Percentiles rank a stretch among this genome's conserved stretches.
These are phyloP conservation scores for Cantharellus cinnabarinus DNA, from an alignment of 768 basidiomycete genomes.

Conservation along the genomic window DNA sequence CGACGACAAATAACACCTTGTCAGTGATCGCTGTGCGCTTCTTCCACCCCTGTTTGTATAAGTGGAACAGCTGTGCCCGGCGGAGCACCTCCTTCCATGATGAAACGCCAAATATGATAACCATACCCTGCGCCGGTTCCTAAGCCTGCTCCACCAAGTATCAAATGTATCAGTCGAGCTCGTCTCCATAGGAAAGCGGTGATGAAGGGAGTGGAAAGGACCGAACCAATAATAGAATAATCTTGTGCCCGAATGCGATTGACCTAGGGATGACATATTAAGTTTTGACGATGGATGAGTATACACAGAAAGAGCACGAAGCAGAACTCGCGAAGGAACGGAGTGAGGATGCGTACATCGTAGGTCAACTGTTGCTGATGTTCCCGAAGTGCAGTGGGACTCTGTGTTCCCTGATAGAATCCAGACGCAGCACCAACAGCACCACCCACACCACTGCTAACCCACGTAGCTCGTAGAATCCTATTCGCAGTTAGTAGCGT, in stretches of 20 bases:
- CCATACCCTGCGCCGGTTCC: conserved; percentile 3
- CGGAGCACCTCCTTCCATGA: too few relatives aligned
- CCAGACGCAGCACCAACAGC: conserved; percentile 2
- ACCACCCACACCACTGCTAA: conserved; percentile 41
- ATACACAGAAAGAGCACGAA: conserved; percentile 1
- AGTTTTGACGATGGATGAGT: neutral
- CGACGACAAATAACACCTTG: too few relatives aligned
- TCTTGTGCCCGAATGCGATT: conserved; percentile 44
- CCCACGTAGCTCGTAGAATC: conserved; percentile 51
- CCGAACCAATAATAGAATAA: conserved; percentile 50
- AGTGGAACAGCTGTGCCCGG: too few relatives aligned
- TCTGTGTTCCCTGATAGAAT: neutral
- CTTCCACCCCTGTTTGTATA: too few relatives aligned
- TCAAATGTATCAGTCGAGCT: conserved; percentile 31
- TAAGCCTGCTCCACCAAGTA: conserved; percentile 7
- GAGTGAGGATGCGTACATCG: conserved; percentile 26
- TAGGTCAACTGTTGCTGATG: conserved; percentile 34
- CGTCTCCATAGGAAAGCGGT: conserved; percentile 59
- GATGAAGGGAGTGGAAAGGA: conserved; percentile 40
- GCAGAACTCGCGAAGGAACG: neutral
- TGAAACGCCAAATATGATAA: neutral
- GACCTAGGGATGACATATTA: conserved; percentile 22
- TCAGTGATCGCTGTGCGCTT: too few relatives aligned
- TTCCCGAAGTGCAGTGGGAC: conserved; percentile 17
- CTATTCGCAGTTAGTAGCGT: conserved; percentile 39